phyloP scores from a whole-genome alignment of 169 alveolate genomes.

The Plasmodium inui region DNA sequence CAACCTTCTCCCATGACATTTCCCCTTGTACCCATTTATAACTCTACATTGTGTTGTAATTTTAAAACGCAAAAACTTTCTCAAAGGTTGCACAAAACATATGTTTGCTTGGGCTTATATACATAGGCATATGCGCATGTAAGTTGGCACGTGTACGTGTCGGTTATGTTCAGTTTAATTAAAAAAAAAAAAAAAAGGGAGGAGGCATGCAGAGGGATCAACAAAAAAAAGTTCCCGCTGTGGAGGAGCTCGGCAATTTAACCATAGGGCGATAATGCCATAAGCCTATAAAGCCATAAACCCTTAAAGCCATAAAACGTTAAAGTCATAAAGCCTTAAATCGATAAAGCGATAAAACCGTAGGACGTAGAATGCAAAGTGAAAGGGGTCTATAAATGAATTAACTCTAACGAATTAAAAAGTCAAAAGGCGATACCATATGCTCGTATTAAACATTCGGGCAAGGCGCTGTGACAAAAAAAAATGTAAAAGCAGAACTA shows the following conservation, averaged over 20 bases:
- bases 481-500: background rate
- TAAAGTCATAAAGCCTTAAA: background rate
- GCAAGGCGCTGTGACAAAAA: background rate
- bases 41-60: background rate
- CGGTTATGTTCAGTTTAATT: background rate
- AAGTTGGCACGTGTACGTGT: background rate
- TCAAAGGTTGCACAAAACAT: background rate
- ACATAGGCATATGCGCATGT: background rate
- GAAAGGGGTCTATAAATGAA: background rate
- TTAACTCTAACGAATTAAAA: background rate
- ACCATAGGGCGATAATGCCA: background rate
- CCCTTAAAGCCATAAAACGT: background rate
- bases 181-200: slow-evolving; percentile 2
- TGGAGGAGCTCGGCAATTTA: background rate
- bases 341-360: background rate
- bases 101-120: background rate
- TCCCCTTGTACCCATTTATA: background rate
- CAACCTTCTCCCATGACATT: background rate
- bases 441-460: background rate
- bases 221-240: background rate
- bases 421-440: background rate
- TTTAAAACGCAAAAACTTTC: background rate
- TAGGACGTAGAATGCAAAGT: background rate
- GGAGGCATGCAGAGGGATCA: background rate
- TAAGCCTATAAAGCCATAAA: background rate